Evolutionary conservation across 129 eudicot species (phyloP).

Genomic region (Gnaphalium uliginosum): DNA sequence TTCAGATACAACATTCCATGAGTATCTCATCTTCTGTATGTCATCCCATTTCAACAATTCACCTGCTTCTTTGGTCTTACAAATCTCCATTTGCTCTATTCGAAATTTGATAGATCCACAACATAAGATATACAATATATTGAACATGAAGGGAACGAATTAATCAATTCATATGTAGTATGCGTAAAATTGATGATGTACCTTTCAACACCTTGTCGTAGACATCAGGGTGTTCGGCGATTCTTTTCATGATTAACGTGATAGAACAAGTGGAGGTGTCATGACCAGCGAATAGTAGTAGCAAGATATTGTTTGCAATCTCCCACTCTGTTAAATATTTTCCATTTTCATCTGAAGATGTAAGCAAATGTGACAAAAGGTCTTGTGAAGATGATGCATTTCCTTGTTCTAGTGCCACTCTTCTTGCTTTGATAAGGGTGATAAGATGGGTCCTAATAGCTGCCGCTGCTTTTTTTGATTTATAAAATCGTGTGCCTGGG

Average conservation of each 20-base stretch:
- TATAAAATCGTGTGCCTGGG: slow-evolving; percentile 59
- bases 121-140: background rate
- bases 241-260: slow-evolving; percentile 47
- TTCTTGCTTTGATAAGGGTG: slow-evolving; percentile 36
- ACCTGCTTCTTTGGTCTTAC: slow-evolving; percentile 39
- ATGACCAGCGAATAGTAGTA: slow-evolving; percentile 59
- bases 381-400: slow-evolving; percentile 37
- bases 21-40: slow-evolving; percentile 67
- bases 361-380: slow-evolving; percentile 49
- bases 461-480: slow-evolving; percentile 42
- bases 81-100: slow-evolving; percentile 54
- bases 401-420: slow-evolving; percentile 31
- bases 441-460: slow-evolving; percentile 33
- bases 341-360: slow-evolving; percentile 48
- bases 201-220: slow-evolving; percentile 57
- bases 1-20: slow-evolving; percentile 69
- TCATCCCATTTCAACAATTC: slow-evolving; percentile 56
- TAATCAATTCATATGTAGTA: background rate
- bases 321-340: slow-evolving; percentile 44
- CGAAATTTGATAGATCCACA: background rate
- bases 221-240: slow-evolving; percentile 46
- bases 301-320: slow-evolving; percentile 46
- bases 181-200: background rate
- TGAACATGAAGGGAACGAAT: background rate
- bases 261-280: slow-evolving; percentile 53